phyloP scores from a whole-genome alignment of 1,284 basidiomycete genomes.

The Xerocomus nothofagi region DNA sequence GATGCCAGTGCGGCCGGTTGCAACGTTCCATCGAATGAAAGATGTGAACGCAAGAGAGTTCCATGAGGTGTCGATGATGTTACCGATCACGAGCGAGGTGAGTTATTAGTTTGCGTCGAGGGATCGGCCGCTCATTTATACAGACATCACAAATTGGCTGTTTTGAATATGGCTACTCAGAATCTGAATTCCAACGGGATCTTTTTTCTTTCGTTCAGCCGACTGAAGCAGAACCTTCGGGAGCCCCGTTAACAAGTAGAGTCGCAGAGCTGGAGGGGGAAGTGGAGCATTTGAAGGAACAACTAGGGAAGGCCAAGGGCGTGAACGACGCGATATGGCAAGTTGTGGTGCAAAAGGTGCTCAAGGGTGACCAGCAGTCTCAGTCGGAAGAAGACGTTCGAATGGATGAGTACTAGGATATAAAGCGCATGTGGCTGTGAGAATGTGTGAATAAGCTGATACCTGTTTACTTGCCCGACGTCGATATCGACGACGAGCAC shows the following conservation, averaged over 20 bases:
- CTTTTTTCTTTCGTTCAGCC: slow-evolving; percentile 60
- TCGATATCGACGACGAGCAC: not conserved
- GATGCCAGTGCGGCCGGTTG: slow-evolving; percentile 65
- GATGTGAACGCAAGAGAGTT: slow-evolving; percentile 63
- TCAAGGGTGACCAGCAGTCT: slow-evolving; percentile 35
- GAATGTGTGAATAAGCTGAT: slow-evolving; percentile 19
- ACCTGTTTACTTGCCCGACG: not conserved
- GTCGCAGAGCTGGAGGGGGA: slow-evolving; percentile 74
- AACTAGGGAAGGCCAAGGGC: slow-evolving; percentile 77
- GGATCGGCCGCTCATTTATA: not conserved
- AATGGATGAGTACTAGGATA: slow-evolving; percentile 12
- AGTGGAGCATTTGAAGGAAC: slow-evolving; percentile 59
- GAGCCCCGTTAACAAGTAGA: slow-evolving; percentile 48
- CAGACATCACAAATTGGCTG: slow-evolving; percentile 20
- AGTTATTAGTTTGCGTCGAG: slow-evolving; percentile 16
- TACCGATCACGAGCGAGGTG: slow-evolving; percentile 49
- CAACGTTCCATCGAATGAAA: slow-evolving; percentile 69
- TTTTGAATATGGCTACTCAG: slow-evolving; percentile 41
- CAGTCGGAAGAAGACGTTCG: not conserved
- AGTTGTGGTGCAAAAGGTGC: slow-evolving; percentile 64
- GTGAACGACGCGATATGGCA: slow-evolving; percentile 93
- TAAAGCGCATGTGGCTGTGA: slow-evolving; percentile 21
- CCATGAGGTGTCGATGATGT: slow-evolving; percentile 65
- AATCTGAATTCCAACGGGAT: slow-evolving; percentile 58
- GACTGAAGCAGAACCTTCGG: slow-evolving; percentile 33